A percentile compares a stretch with the other conserved stretches of the same genome.
phyloP scores from a whole-genome alignment of 805 yeast species.

The Kodamaea restingae region DNA sequence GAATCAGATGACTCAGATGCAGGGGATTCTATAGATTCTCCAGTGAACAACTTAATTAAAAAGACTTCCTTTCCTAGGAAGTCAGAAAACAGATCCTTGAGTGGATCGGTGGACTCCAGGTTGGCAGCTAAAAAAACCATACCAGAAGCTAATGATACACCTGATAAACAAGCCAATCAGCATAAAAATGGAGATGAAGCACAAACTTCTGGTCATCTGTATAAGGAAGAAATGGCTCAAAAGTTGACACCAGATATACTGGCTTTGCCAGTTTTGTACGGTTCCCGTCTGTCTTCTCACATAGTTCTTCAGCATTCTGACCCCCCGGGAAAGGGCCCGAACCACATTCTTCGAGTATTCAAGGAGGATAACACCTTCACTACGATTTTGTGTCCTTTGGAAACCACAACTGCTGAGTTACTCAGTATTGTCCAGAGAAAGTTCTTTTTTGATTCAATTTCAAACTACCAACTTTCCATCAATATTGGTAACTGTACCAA shows the following conservation, averaged over 20 bases:
- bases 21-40: slow-evolving; percentile 1
- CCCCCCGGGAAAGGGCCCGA: slow-evolving; percentile 25
- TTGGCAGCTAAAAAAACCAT: no score
- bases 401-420: slow-evolving; percentile 72
- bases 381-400: slow-evolving; percentile 74
- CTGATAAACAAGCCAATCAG: neutral
- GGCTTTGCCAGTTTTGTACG: slow-evolving; percentile 32
- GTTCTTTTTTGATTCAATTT: slow-evolving; percentile 64
- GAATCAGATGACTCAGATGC: slow-evolving; percentile 15
- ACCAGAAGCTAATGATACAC: no score
- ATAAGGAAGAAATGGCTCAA: neutral
- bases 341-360: slow-evolving; percentile 65
- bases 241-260: neutral
- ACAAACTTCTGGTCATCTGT: neutral
- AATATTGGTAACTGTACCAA: slow-evolving; percentile 74
- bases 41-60: slow-evolving; percentile 1
- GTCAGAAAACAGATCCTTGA: neutral
- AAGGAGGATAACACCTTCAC: slow-evolving; percentile 82
- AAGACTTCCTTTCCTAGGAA: neutral
- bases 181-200: neutral
- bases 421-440: slow-evolving; percentile 70
- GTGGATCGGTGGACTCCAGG: neutral
- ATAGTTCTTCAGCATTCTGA: slow-evolving; percentile 12
- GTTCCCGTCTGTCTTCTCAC: slow-evolving; percentile 22
- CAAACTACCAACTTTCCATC: slow-evolving; percentile 72